phyloP scores from a whole-genome alignment of 192 early-diverging fungal species.

The Mortierella hygrophila region DNA sequence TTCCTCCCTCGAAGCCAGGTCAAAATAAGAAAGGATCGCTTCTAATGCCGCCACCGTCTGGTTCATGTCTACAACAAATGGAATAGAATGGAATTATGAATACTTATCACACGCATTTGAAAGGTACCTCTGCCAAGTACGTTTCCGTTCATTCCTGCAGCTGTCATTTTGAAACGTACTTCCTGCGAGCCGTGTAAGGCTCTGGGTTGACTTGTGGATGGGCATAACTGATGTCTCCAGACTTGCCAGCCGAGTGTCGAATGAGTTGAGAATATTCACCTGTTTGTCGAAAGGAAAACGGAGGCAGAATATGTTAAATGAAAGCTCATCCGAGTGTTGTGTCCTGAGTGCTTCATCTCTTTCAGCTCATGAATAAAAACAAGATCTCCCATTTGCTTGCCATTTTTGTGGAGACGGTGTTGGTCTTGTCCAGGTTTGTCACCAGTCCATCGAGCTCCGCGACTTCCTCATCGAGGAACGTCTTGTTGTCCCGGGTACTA shows the following conservation, averaged over 20 bases:
- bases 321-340: neutral
- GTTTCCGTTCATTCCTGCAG: neutral
- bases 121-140: neutral
- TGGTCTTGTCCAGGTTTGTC: conserved; percentile 53
- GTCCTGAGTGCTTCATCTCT: neutral
- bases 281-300: conserved; percentile 28
- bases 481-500: conserved; percentile 48
- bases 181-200: conserved; percentile 76
- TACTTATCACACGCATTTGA: neutral
- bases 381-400: conserved; percentile 24
- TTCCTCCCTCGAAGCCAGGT: conserved; percentile 77
- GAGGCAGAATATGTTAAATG: neutral
- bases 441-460: conserved; percentile 51
- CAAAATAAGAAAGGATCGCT: conserved; percentile 75
- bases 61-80: conserved; percentile 70
- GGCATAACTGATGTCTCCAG: conserved; percentile 85
- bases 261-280: conserved; percentile 78
- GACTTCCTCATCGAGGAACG: conserved; percentile 58
- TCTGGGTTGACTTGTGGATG: conserved; percentile 82
- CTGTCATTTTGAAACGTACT: conserved; percentile 62
- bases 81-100: neutral
- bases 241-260: conserved; percentile 78
- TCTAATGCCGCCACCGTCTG: conserved; percentile 70
- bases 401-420: conserved; percentile 56
- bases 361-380: neutral